Evolutionary conservation across 495 filamentous ascomycete species (phyloP).

Genomic region (Daldinia decipiens): DNA sequence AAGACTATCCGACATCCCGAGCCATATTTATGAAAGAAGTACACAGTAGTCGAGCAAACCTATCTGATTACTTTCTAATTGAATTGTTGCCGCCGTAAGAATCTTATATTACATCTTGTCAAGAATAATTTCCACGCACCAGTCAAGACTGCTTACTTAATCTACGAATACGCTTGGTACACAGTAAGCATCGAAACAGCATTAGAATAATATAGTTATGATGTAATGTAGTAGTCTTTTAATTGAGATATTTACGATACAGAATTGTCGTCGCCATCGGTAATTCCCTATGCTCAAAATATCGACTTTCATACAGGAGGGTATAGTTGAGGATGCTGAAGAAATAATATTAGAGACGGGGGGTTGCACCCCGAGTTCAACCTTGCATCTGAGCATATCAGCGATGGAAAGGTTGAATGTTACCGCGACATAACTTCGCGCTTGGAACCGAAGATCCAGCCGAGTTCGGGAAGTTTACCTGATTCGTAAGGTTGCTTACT

Average conservation of each 20-base stretch:
- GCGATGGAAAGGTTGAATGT: slow-evolving; percentile 40
- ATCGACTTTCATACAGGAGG: neutral
- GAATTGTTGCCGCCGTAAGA: neutral
- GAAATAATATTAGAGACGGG: slow-evolving; percentile 21
- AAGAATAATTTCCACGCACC: neutral
- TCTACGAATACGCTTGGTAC: neutral
- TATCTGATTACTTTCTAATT: neutral
- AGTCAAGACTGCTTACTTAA: neutral
- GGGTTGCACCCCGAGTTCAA: slow-evolving; percentile 43
- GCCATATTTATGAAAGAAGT: neutral
- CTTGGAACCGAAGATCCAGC: slow-evolving; percentile 2
- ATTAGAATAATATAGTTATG: neutral
- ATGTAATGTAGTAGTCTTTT: neutral
- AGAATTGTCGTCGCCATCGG: neutral
- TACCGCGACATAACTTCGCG: slow-evolving; percentile 29
- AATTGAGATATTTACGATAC: neutral
- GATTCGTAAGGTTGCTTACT: neutral
- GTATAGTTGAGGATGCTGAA: neutral
- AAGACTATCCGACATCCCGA: slow-evolving; percentile 2
- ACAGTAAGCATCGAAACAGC: neutral
- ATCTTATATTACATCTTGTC: neutral
- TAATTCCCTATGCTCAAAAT: slow-evolving; percentile 1
- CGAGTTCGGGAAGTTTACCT: neutral
- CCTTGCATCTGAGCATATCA: slow-evolving; percentile 15
- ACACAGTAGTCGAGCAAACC: neutral